Percentiles rank a stretch among this genome's conserved stretches.
phyloP scores from a whole-genome alignment of 257 asterid species.

The Ballota nigra region DNA sequence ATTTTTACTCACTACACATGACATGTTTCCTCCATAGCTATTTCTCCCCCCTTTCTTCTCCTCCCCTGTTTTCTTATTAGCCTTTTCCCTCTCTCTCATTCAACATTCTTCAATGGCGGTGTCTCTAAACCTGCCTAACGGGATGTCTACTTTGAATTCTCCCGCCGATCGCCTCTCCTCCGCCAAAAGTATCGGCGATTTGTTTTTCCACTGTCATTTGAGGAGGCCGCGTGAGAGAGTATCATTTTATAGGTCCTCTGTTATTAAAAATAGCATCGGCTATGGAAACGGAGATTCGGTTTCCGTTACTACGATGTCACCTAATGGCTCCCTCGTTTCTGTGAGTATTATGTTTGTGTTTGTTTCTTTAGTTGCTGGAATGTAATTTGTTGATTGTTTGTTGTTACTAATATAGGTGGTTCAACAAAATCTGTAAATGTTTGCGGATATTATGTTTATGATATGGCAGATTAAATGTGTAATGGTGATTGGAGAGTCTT shows the following conservation, averaged over 20 bases:
- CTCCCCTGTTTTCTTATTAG: background rate
- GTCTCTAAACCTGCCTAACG: slow-evolving; percentile 41
- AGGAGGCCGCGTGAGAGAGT: slow-evolving; percentile 22
- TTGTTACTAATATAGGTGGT: background rate
- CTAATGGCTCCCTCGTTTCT: slow-evolving; percentile 43
- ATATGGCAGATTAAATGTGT: background rate
- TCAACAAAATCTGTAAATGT: background rate
- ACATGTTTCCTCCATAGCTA: background rate
- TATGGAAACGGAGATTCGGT: slow-evolving; percentile 25
- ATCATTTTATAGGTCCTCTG: slow-evolving; percentile 32
- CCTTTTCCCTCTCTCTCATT: background rate
- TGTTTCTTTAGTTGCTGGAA: background rate
- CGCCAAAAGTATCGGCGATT: slow-evolving; percentile 32
- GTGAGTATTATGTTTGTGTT: slow-evolving; percentile 35
- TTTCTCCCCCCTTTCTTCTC: background rate
- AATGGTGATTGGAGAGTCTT: background rate
- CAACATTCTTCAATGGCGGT: slow-evolving; percentile 41
- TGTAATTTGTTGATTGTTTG: background rate
- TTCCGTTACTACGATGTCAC: slow-evolving; percentile 25
- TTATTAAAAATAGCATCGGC: slow-evolving; percentile 10
- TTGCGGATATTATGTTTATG: slow-evolving; percentile 4
- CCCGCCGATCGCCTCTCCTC: slow-evolving; percentile 47
- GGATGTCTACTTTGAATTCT: slow-evolving; percentile 38
- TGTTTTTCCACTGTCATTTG: slow-evolving; percentile 32
- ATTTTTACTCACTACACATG: background rate